Conservation (phyloP, 306 rosid species). For the Quercus engelmannii region DNA sequence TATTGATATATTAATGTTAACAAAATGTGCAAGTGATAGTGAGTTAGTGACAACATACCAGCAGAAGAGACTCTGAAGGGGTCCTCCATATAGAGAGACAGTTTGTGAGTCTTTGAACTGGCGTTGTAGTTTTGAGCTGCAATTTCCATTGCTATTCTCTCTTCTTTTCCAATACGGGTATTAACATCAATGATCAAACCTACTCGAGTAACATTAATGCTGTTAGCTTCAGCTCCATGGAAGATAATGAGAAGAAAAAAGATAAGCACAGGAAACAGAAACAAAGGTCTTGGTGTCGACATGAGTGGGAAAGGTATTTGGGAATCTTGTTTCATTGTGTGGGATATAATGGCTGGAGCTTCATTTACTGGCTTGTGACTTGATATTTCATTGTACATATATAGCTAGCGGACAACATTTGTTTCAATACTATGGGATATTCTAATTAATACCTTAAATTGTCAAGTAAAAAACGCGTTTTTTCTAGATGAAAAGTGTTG, state of each 20-base stretch:
- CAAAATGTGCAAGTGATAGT: background rate
- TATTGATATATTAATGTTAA: too few relatives aligned
- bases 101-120: constrained; percentile 9
- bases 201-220: background rate
- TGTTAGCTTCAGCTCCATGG: background rate
- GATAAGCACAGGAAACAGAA: background rate
- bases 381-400: too few relatives aligned
- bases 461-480: too few relatives aligned
- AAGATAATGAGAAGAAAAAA: background rate
- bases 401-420: too few relatives aligned
- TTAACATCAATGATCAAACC: background rate
- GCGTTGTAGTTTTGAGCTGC: background rate
- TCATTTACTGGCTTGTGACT: too few relatives aligned
- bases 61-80: constrained; percentile 32
- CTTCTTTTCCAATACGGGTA: background rate
- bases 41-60: constrained; percentile 16
- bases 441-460: too few relatives aligned
- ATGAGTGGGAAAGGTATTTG: background rate
- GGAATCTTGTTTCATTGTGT: background rate
- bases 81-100: constrained; percentile 20
- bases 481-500: too few relatives aligned
- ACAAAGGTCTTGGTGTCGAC: background rate
- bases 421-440: too few relatives aligned
- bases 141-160: background rate
- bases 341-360: background rate